A percentile compares a stretch with the other conserved stretches of the same genome.
phyloP scores from a whole-genome alignment of 139 green algal species.

The Deuterostichococcus epilithicus region DNA sequence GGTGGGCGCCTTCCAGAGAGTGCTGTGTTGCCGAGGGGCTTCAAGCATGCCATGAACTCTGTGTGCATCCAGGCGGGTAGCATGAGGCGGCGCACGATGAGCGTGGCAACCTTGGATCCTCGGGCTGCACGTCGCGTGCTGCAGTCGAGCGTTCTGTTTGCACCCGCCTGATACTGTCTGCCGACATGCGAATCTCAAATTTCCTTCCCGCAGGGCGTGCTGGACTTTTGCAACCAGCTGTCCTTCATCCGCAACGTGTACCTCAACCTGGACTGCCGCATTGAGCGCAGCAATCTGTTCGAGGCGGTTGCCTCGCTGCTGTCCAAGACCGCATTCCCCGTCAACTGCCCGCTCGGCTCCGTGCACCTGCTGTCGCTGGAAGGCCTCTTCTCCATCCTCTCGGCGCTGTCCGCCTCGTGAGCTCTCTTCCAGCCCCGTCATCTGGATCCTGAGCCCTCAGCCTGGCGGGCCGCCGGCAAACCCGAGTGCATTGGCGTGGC shows the following conservation, averaged over 20 bases:
- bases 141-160: background rate
- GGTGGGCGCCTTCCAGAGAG: slow-evolving; percentile 16
- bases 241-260: slow-evolving; percentile 84
- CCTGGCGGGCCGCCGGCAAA: too few relatives aligned
- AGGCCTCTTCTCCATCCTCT: slow-evolving; percentile 81
- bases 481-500: too few relatives aligned
- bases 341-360: slow-evolving; percentile 60
- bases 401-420: slow-evolving; percentile 35
- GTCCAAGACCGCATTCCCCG: slow-evolving; percentile 77
- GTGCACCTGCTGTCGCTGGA: slow-evolving; percentile 84
- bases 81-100: background rate
- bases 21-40: too few relatives aligned
- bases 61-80: too few relatives aligned
- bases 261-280: slow-evolving; percentile 84
- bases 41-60: too few relatives aligned
- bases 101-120: background rate
- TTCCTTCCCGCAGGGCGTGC: slow-evolving; percentile 44
- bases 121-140: background rate
- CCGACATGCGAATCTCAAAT: background rate
- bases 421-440: too few relatives aligned
- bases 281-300: slow-evolving; percentile 79
- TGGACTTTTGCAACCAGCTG: slow-evolving; percentile 86
- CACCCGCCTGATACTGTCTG: background rate
- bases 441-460: too few relatives aligned
- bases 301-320: slow-evolving; percentile 70